Percentiles rank a stretch among this genome's conserved stretches.
Evolutionary conservation across 495 filamentous ascomycete genomes (phyloP).

Genomic region (Clohesyomyces aquaticus): DNA sequence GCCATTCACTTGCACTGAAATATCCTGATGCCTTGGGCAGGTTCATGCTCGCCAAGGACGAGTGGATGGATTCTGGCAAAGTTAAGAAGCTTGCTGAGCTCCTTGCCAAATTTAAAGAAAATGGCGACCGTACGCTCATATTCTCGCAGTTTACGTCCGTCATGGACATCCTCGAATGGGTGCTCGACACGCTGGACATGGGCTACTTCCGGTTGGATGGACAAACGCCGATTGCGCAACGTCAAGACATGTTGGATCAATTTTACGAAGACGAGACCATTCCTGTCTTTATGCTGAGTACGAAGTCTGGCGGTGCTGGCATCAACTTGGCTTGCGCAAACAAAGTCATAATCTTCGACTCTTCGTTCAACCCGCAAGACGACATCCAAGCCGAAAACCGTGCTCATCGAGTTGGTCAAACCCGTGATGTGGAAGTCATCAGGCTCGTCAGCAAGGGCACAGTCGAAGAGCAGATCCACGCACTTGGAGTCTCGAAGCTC

Average conservation of each 20-base stretch:
- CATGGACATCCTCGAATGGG: conserved; percentile 83
- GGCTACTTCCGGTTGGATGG: conserved; percentile 83
- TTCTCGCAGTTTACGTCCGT: conserved; percentile 94
- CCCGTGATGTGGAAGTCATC: conserved; percentile 81
- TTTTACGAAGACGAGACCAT: conserved; percentile 78
- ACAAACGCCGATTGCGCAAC: conserved; percentile 75
- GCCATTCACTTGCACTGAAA: conserved; percentile 75
- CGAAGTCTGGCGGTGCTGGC: conserved; percentile 89
- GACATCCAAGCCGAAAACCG: conserved; percentile 96
- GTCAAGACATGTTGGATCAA: conserved; percentile 83
- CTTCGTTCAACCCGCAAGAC: conserved; percentile 93
- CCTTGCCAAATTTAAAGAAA: conserved; percentile 69
- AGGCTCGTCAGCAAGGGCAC: conserved; percentile 80
- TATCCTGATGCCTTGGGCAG: conserved; percentile 63
- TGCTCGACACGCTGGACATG: conserved; percentile 73
- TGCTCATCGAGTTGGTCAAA: conserved; percentile 92
- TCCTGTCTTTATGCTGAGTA: conserved; percentile 89
- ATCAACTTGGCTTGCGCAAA: conserved; percentile 95
- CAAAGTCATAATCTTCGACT: conserved; percentile 97
- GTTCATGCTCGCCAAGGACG: conserved; percentile 70
- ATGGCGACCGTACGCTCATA: conserved; percentile 83
- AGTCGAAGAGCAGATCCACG: conserved; percentile 91
- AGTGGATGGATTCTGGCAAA: conserved; percentile 95
- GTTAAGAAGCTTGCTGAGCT: conserved; percentile 75
- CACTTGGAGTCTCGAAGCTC: conserved; percentile 86